These are phyloP conservation scores for Lachancea nothofagi DNA, from an alignment of 805 yeast species.

Conservation along the genomic window DNA sequence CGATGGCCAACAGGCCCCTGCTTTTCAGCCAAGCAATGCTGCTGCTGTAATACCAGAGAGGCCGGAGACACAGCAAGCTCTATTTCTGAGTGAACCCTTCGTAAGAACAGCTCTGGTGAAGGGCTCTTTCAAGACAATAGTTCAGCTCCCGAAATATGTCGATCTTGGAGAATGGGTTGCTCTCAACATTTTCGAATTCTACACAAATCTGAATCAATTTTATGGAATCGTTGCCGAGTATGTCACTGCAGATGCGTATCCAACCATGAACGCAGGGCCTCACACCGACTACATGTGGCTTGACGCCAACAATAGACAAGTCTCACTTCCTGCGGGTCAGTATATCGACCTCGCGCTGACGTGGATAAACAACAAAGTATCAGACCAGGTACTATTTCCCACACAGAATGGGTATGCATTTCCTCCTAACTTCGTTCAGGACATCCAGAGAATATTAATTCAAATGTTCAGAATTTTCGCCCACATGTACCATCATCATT, in stretches of 20 bases:
- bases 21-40: slow-evolving; percentile 3
- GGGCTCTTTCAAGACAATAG: slow-evolving; percentile 94
- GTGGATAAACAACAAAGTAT: slow-evolving; percentile 83
- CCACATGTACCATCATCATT: slow-evolving; percentile 89
- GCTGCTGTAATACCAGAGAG: slow-evolving; percentile 13
- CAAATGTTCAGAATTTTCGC: slow-evolving; percentile 97
- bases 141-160: slow-evolving; percentile 89
- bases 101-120: slow-evolving; percentile 91
- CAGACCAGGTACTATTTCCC: slow-evolving; percentile 87
- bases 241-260: slow-evolving; percentile 82
- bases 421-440: slow-evolving; percentile 77
- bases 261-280: slow-evolving; percentile 95
- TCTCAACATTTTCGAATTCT: slow-evolving; percentile 82
- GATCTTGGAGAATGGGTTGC: slow-evolving; percentile 96
- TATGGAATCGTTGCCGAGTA: slow-evolving; percentile 88
- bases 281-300: slow-evolving; percentile 88
- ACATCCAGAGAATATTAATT: slow-evolving; percentile 77
- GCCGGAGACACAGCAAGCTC: slow-evolving; percentile 27
- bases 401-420: slow-evolving; percentile 85
- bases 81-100: slow-evolving; percentile 87
- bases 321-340: slow-evolving; percentile 85
- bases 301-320: slow-evolving; percentile 71
- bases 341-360: slow-evolving; percentile 88
- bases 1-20: slow-evolving; percentile 11
- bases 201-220: slow-evolving; percentile 78